A percentile compares a stretch with the other conserved stretches of the same genome.
Conservation (phyloP, 148 eudicot species). For the Dysphania ambrosioides region DNA sequence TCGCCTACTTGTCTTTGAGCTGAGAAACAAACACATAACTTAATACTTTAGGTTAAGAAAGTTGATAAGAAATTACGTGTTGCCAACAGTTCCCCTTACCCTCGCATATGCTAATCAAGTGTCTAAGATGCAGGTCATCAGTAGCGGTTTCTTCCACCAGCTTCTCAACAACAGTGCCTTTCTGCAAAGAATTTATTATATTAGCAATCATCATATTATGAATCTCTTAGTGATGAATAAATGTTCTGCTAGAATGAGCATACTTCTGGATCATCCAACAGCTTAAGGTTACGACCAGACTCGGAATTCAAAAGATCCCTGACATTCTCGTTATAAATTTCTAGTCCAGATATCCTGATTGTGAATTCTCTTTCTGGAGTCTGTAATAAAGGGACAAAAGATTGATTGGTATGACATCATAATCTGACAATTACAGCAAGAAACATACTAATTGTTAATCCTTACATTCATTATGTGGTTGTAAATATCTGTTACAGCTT, state of each 20-base stretch:
- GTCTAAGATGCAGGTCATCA: conserved; percentile 62
- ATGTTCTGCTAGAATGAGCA: neutral
- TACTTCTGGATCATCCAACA: conserved; percentile 95
- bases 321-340: conserved; percentile 93
- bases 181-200: conserved; percentile 39
- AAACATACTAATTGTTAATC: neutral
- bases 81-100: conserved; percentile 41
- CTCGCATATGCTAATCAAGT: conserved; percentile 80
- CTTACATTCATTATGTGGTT: conserved; percentile 60
- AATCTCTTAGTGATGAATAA: neutral
- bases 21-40: conserved; percentile 26
- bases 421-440: neutral
- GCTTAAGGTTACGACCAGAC: conserved; percentile 83
- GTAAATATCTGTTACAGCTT: conserved; percentile 71
- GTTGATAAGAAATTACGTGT: neutral
- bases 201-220: neutral
- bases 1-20: conserved; percentile 99
- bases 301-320: conserved; percentile 82
- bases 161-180: conserved; percentile 94
- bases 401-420: conserved; percentile 10
- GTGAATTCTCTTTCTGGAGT: conserved; percentile 82
- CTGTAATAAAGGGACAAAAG: conserved; percentile 37
- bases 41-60: neutral
- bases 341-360: conserved; percentile 77
- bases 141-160: conserved; percentile 79